Evolutionary conservation across 1,284 basidiomycete genomes (phyloP).

Genomic region (Trichosporon ovoides): DNA sequence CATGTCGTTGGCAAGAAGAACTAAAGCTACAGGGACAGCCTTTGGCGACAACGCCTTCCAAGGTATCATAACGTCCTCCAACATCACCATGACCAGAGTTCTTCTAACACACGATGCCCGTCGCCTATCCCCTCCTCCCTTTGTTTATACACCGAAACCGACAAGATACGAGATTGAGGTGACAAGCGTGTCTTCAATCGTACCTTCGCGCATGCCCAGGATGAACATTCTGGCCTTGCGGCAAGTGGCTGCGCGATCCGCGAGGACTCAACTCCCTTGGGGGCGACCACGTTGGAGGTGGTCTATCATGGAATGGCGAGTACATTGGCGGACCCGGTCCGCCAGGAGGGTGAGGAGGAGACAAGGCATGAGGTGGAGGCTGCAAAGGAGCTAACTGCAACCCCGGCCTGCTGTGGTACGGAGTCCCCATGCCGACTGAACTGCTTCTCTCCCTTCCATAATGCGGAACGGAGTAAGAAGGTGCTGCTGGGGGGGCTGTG

Average conservation of each 20-base stretch:
- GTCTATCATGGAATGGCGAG: background rate
- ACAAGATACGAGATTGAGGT: too few relatives aligned
- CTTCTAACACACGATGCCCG: too few relatives aligned
- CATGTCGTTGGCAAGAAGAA: background rate
- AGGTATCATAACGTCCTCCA: background rate
- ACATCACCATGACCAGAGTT: background rate
- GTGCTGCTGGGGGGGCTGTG: background rate
- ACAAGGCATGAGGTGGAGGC: background rate
- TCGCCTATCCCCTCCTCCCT: too few relatives aligned
- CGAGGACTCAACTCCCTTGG: background rate
- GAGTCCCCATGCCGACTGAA: background rate
- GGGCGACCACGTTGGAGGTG: background rate
- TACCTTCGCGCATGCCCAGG: background rate
- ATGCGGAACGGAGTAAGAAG: background rate
- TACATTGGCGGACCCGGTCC: background rate
- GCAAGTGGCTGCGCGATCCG: background rate
- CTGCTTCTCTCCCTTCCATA: background rate
- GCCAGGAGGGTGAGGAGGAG: background rate
- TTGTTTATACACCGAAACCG: too few relatives aligned
- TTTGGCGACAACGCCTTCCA: background rate
- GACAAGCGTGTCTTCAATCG: background rate
- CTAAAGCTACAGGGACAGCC: background rate
- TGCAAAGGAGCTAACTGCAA: background rate
- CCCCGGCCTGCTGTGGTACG: background rate
- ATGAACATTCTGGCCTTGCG: background rate